Base-by-base conservation (phyloP, 176 grass and related monocot species). In the Bothriochloa decipiens region DNA sequence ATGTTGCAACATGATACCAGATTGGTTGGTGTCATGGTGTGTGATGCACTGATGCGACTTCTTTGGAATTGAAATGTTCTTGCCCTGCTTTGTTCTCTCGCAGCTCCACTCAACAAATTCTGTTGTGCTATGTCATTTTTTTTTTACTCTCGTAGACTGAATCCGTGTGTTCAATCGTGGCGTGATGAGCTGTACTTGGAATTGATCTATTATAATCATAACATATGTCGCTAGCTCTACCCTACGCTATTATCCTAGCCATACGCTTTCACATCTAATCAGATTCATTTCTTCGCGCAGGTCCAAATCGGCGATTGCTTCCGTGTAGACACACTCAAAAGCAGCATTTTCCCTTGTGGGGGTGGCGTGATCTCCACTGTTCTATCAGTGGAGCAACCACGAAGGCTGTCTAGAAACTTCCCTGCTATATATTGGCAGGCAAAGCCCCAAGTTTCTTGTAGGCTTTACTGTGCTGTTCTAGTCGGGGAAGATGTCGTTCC, bases 401-500 rank as follows among this genome's bases (percentile, higher is more conserved):
- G 20, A 75, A 78, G 68, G 15, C 74, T 92, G 58, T 67, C 32
- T 50, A 77, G 27, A 32, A 41, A 41, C 25, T 76, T 46, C 28
- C 32, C 41, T 12, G 73, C 61, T 60, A 50, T 50, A 68, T 46
- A 58, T 25, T 26, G 47, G 65, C 11, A 63, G 58, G 35, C 76
- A 4, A 83, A 83, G 69, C 20, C 52, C 66, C 67, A 47, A 68
- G 66, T 13, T 50, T 81, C 23, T 70, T 83, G 47, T 33, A 75
- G 70, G 28, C 58, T 9, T 15, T 77, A 3, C 67, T 65, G 49
- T 39, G 43, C 46, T 42, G 50, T 18, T 27, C 55, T 49, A 77
- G 42, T 78, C 4, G 41, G 46, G 46, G 10, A 96, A 86, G 78
- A 96, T 99, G 97, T 96, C 97, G 61, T 96, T 99, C 65, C 93